A percentile compares a stretch with the other conserved stretches of the same genome.
Evolutionary conservation across 805 yeast genomes (phyloP).

Genomic region (Myxozyma lipomycoides): DNA sequence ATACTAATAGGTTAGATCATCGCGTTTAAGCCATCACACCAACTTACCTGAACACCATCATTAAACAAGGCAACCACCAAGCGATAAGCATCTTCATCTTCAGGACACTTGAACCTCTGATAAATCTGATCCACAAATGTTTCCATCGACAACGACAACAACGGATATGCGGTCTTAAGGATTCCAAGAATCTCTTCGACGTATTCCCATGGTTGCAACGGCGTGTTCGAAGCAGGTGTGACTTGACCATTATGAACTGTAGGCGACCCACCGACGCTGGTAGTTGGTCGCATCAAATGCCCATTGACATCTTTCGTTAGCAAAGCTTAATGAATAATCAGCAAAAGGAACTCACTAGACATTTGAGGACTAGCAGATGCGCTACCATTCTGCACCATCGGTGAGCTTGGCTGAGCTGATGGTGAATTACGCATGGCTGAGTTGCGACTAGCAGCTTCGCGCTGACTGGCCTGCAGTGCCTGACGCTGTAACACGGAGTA

Average conservation of each 20-base stretch:
- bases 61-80: conserved; percentile 85
- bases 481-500: conserved; percentile 83
- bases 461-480: conserved; percentile 48
- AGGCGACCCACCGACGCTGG: conserved; percentile 13
- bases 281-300: conserved; percentile 9
- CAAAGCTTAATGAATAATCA: not conserved
- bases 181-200: conserved; percentile 92
- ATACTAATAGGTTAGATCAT: conserved; percentile 37
- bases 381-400: conserved; percentile 9
- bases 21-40: not conserved
- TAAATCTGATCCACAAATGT: conserved; percentile 93
- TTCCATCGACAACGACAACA: conserved; percentile 86
- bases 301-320: conserved; percentile 4
- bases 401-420: conserved; percentile 25
- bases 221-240: not conserved
- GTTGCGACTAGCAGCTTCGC: conserved; percentile 25
- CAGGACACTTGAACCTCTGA: conserved; percentile 86
- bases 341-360: not conserved
- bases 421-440: conserved; percentile 13
- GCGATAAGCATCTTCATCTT: conserved; percentile 95
- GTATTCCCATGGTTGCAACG: conserved; percentile 80
- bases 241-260: conserved; percentile 24
- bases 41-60: conserved; percentile 73
- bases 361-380: not conserved
- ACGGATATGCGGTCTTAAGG: conserved; percentile 92